These are phyloP conservation scores for Penicillium bialowiezense DNA, from an alignment of 495 filamentous ascomycete species.

Conservation along the genomic window DNA sequence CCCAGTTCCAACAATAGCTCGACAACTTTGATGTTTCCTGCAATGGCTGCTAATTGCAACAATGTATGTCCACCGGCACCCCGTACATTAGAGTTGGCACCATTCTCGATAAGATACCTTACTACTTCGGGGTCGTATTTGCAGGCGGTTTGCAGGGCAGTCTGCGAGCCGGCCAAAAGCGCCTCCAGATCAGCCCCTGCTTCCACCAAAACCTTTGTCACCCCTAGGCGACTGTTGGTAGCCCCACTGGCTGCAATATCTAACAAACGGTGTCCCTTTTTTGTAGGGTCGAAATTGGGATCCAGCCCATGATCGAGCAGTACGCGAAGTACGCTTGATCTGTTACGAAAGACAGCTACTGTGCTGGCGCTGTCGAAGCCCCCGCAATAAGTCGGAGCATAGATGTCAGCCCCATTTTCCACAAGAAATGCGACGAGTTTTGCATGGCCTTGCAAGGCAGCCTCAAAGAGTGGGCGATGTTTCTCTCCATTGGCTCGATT, in stretches of 20 bases:
- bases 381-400: not conserved
- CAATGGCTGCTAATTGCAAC: not conserved
- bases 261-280: not conserved
- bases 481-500: too few relatives aligned
- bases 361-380: not conserved
- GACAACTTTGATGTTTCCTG: not conserved
- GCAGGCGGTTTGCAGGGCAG: not conserved
- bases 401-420: not conserved
- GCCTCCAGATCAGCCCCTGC: conserved; percentile 1
- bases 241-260: not conserved
- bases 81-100: not conserved
- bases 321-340: not conserved
- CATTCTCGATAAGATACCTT: not conserved
- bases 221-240: not conserved
- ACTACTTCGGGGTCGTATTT: not conserved
- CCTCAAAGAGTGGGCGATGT: not conserved
- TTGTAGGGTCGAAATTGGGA: not conserved
- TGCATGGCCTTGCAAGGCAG: not conserved
- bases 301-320: not conserved
- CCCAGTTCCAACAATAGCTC: conserved; percentile 3
- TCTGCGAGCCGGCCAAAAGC: not conserved
- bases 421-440: not conserved
- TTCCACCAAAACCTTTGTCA: not conserved
- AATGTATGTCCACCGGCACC: not conserved
- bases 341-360: not conserved